Conservation (phyloP, 352 stramenopile genomes). For the Pythium volutum region DNA sequence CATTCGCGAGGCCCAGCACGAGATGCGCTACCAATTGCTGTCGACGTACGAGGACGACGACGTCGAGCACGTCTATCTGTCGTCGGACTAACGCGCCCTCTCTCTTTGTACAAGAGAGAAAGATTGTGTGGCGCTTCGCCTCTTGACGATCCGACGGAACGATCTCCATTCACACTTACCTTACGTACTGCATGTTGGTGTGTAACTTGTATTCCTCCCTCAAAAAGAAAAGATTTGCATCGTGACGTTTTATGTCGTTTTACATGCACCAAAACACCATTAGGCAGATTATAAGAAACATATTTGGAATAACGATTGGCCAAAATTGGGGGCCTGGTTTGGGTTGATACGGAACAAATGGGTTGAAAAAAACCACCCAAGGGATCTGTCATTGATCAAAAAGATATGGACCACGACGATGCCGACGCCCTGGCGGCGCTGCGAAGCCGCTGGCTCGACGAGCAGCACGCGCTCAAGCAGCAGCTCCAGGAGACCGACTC, state of each 20-base stretch:
- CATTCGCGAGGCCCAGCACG: constrained; percentile 47
- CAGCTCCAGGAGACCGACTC: constrained; percentile 42
- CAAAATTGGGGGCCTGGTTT: too few species aligned
- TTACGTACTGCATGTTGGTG: not conserved
- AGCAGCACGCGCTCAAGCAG: constrained; percentile 62
- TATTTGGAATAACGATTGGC: too few species aligned
- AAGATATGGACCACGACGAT: not conserved
- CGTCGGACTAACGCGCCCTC: constrained; percentile 36
- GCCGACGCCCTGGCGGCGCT: constrained; percentile 4
- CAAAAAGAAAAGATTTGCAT: too few species aligned
- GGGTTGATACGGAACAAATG: not conserved
- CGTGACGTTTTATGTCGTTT: too few species aligned
- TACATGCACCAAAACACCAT: too few species aligned
- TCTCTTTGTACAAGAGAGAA: not conserved
- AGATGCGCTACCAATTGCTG: constrained; percentile 72
- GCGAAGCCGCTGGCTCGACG: constrained; percentile 11
- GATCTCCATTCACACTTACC: not conserved
- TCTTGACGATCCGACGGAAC: not conserved
- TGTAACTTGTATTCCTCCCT: not conserved
- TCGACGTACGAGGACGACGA: constrained; percentile 80
- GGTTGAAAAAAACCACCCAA: constrained; percentile 4
- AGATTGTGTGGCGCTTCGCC: not conserved
- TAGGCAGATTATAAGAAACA: too few species aligned
- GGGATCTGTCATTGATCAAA: not conserved
- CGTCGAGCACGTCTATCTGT: constrained; percentile 79